Evolutionary conservation across 2,329 filamentous ascomycete species (phyloP).

Genomic region (Calonectria pauciramosa): DNA sequence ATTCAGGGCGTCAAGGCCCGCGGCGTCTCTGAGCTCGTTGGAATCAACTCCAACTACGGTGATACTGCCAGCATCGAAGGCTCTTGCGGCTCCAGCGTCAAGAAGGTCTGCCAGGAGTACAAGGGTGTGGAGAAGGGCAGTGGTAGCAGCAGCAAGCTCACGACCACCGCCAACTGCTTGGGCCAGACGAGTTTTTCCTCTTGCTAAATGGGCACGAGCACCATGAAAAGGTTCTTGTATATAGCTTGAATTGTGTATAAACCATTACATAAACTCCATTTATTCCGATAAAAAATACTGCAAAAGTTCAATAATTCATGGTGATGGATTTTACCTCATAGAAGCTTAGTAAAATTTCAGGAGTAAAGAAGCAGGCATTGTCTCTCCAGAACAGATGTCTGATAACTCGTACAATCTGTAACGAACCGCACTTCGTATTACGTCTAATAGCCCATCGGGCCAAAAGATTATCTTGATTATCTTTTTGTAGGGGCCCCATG

Average conservation of each 20-base stretch:
- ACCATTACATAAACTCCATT: not conserved
- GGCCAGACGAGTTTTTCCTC: constrained; percentile 15
- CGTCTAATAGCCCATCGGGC: no score
- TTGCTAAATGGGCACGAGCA: not conserved
- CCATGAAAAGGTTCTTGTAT: not conserved
- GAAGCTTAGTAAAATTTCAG: no score
- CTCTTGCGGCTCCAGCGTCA: constrained; percentile 38
- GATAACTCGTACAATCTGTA: no score
- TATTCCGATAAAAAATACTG: no score
- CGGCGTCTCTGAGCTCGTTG: constrained; percentile 39
- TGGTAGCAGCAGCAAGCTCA: constrained; percentile 2
- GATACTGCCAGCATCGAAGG: constrained; percentile 36
- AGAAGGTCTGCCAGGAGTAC: constrained; percentile 41
- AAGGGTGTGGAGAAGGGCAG: constrained; percentile 29
- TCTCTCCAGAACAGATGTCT: no score
- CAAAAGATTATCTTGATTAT: no score
- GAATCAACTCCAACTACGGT: constrained; percentile 45
- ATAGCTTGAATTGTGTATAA: not conserved
- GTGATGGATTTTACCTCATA: not conserved
- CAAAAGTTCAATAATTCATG: not conserved
- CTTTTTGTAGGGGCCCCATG: no score
- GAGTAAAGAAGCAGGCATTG: no score
- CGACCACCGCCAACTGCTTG: constrained; percentile 18
- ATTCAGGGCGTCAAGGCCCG: constrained; percentile 34
- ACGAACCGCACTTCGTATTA: no score